Evolutionary conservation across 169 alveolate genomes (phyloP).

Genomic region (Amoebophrya sp.): DNA sequence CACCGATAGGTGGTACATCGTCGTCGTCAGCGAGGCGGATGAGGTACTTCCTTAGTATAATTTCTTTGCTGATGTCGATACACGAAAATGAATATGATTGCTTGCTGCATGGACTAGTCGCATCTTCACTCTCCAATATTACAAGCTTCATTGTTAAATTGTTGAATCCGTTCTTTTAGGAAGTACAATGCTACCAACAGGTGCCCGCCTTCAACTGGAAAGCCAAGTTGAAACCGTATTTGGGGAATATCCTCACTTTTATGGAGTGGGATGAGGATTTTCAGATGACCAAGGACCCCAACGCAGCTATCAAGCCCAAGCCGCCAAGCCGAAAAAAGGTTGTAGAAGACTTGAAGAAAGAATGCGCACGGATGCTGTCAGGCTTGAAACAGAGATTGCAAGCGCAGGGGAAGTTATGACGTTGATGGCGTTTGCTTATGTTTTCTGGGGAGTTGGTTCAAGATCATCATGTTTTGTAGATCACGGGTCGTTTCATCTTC

Average conservation of each 20-base stretch:
- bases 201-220: conserved; percentile 12
- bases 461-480: too few species aligned
- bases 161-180: too few species aligned
- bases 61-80: too few species aligned
- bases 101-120: too few species aligned
- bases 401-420: conserved; percentile 16
- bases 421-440: too few species aligned
- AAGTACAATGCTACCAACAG: too few species aligned
- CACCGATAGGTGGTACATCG: conserved; percentile 12
- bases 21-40: not conserved
- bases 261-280: conserved; percentile 19
- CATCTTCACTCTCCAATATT: too few species aligned
- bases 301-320: not conserved
- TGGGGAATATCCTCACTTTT: not conserved
- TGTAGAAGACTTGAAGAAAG: not conserved
- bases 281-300: not conserved
- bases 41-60: too few species aligned
- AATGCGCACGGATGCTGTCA: not conserved
- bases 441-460: too few species aligned
- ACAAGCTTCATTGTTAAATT: too few species aligned
- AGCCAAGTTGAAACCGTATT: not conserved
- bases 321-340: not conserved
- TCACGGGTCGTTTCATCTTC: too few species aligned
- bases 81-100: too few species aligned
- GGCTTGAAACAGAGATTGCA: not conserved